A percentile compares a stretch with the other conserved stretches of the same genome.
These are phyloP conservation scores for Phyllosticta citribraziliensis DNA, from an alignment of 2,329 filamentous ascomycete genomes.

Conservation along the genomic window DNA sequence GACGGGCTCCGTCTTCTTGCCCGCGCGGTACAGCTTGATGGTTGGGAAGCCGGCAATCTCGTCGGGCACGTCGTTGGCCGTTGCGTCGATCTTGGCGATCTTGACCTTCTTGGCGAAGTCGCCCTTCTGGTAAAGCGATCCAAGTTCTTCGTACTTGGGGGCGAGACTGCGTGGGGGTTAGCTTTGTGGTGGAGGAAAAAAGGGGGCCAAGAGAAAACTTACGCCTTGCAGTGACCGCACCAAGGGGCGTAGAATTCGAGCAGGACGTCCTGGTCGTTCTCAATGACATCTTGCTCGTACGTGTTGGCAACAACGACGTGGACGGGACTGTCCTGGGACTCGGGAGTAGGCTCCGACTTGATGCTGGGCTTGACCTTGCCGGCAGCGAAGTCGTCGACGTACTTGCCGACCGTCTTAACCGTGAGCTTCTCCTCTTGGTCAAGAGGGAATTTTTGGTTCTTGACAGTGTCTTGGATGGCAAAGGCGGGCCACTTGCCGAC, in stretches of 20 bases:
- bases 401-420: slow-evolving; percentile 62
- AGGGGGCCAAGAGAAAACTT: slow-evolving; percentile 20
- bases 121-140: slow-evolving; percentile 42
- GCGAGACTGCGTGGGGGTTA: slow-evolving; percentile 37
- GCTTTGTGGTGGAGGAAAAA: slow-evolving; percentile 2
- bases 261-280: slow-evolving; percentile 93
- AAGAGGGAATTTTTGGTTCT: slow-evolving; percentile 96
- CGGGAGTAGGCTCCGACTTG: slow-evolving; percentile 95
- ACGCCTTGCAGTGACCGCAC: slow-evolving; percentile 63
- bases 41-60: slow-evolving; percentile 97
- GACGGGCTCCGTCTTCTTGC: slow-evolving; percentile 72
- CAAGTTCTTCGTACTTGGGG: slow-evolving; percentile 59
- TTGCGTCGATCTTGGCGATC: slow-evolving; percentile 90
- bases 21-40: slow-evolving; percentile 95
- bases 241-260: slow-evolving; percentile 96
- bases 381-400: slow-evolving; percentile 73
- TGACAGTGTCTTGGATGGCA: slow-evolving; percentile 88
- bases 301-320: slow-evolving; percentile 83
- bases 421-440: slow-evolving; percentile 75
- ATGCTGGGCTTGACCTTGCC: slow-evolving; percentile 93
- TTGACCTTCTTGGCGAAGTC: slow-evolving; percentile 49
- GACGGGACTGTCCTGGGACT: slow-evolving; percentile 84
- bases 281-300: slow-evolving; percentile 84
- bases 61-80: slow-evolving; percentile 90
- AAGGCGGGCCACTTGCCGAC: slow-evolving; percentile 93